Percentiles rank a stretch among this genome's conserved stretches.
phyloP scores from a whole-genome alignment of 2,329 filamentous ascomycete genomes.

The Leptosphaerulina australis region DNA sequence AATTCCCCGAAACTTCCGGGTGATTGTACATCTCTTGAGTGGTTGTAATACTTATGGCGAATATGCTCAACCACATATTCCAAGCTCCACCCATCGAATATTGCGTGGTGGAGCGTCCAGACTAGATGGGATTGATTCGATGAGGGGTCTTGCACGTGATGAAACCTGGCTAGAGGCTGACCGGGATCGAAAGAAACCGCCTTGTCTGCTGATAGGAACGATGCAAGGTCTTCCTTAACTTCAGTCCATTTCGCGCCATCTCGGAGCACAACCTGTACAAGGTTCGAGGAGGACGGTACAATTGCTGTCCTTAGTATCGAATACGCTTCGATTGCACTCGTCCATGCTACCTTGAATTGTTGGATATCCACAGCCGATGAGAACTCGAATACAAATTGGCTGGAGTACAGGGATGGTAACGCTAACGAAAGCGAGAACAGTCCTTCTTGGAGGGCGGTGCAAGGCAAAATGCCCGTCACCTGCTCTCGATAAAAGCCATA shows the following conservation, averaged over 20 bases:
- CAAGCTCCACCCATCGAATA: constrained; percentile 4
- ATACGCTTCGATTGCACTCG: not conserved
- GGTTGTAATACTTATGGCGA: not conserved
- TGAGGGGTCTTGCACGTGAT: not conserved
- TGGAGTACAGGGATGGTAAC: not conserved
- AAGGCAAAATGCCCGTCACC: constrained; percentile 11
- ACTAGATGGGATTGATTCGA: not conserved
- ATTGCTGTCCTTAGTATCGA: constrained; percentile 12
- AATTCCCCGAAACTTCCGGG: not conserved
- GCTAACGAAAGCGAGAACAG: constrained; percentile 46
- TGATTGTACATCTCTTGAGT: not conserved
- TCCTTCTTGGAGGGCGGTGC: constrained; percentile 17
- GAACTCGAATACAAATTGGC: constrained; percentile 1
- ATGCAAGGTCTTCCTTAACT: not conserved
- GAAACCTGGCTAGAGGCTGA: not conserved
- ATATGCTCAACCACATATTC: not conserved
- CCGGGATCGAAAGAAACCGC: not conserved
- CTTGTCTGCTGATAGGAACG: constrained; percentile 1
- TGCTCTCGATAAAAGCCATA: not conserved
- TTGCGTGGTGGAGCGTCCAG: constrained; percentile 5
- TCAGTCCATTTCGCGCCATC: not conserved
- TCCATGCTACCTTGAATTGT: constrained; percentile 6
- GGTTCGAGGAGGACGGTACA: not conserved
- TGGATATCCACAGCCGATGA: not conserved
- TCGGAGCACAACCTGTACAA: constrained; percentile 5